phyloP scores from a whole-genome alignment of 1,139 yeast species.

The Diutina siamensis region DNA sequence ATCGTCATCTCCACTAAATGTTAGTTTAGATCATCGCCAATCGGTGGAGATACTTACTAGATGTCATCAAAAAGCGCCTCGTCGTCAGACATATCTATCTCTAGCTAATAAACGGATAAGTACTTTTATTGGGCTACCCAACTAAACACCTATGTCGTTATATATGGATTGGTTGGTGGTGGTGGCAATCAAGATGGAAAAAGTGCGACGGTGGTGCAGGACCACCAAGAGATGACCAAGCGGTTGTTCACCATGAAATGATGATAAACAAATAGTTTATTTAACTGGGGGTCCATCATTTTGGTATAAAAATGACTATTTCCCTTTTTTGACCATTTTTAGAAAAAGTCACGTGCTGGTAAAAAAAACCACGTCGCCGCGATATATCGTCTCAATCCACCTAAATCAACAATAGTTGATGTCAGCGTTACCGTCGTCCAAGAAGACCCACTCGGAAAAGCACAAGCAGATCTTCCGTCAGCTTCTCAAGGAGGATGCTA shows the following conservation, averaged over 20 bases:
- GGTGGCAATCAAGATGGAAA: neutral
- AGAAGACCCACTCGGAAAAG: conserved; percentile 19
- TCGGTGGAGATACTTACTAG: conserved; percentile 23
- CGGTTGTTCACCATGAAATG: too few relatives aligned
- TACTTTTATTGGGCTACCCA: conserved; percentile 5
- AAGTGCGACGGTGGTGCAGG: neutral
- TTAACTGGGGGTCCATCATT: too few relatives aligned
- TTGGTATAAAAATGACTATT: too few relatives aligned
- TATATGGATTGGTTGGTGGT: neutral
- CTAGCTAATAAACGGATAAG: conserved; percentile 8
- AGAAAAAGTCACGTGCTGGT: too few relatives aligned
- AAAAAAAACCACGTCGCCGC: too few relatives aligned
- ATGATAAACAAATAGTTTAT: too few relatives aligned
- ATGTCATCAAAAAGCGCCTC: conserved; percentile 77
- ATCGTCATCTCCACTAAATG: conserved; percentile 11
- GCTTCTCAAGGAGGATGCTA: conserved; percentile 62
- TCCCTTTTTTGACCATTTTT: too few relatives aligned
- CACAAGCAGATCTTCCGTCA: conserved; percentile 64
- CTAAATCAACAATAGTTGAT: neutral
- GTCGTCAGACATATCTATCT: conserved; percentile 38
- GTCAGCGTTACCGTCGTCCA: conserved; percentile 5
- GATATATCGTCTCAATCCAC: too few relatives aligned
- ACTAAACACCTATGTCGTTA: conserved; percentile 3
- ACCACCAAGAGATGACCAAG: neutral
- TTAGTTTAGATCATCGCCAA: conserved; percentile 7